These are phyloP conservation scores for Oryza meyeriana DNA, from an alignment of 176 grass and related monocot species.

Conservation along the genomic window DNA sequence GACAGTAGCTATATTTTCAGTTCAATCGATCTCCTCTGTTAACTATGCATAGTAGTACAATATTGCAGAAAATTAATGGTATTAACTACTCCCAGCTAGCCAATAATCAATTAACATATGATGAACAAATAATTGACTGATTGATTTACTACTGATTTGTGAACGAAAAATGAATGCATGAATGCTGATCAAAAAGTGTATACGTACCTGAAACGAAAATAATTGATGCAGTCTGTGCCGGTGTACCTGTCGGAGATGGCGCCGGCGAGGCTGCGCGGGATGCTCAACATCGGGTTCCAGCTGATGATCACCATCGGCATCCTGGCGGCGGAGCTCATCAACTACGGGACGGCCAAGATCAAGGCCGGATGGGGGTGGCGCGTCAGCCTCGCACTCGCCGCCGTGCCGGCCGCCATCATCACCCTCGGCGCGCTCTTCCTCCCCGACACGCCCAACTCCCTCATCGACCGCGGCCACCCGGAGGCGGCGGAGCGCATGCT, in stretches of 20 bases:
- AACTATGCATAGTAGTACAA: too few species aligned
- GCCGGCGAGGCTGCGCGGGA: constrained; percentile 73
- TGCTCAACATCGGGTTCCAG: constrained; percentile 99
- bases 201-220: too few species aligned
- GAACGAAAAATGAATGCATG: too few species aligned
- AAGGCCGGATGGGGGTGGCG: constrained; percentile 83
- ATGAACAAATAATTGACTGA: neutral
- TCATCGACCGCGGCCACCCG: constrained; percentile 74
- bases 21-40: too few species aligned
- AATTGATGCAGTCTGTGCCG: constrained; percentile 67
- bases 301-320: constrained; percentile 98
- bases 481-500: constrained; percentile 50
- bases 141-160: too few species aligned
- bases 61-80: too few species aligned
- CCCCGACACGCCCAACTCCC: constrained; percentile 95
- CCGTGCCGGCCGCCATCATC: constrained; percentile 85
- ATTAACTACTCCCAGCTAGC: too few species aligned
- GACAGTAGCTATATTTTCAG: too few species aligned
- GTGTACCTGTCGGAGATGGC: constrained; percentile 98
- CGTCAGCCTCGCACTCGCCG: constrained; percentile 77
- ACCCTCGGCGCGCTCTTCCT: constrained; percentile 79
- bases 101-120: too few species aligned
- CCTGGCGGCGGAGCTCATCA: constrained; percentile 75
- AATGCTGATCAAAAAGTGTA: too few species aligned
- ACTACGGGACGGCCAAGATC: constrained; percentile 89